Evolutionary conservation across 768 basidiomycete species (phyloP).

Genomic region (Lentinula lateritia): DNA sequence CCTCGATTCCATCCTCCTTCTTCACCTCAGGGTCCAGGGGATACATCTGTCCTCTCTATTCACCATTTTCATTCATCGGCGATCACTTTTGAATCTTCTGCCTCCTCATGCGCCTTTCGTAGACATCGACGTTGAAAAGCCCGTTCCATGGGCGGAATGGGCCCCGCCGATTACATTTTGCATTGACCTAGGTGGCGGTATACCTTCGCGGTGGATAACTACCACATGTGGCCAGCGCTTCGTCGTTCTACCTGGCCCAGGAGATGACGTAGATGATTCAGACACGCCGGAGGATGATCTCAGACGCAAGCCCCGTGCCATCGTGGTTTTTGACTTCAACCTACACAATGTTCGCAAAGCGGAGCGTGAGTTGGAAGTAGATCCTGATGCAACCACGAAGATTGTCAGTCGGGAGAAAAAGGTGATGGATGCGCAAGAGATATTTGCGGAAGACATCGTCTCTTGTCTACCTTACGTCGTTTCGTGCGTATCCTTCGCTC

Average conservation of each 20-base stretch:
- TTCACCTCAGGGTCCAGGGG: slow-evolving; percentile 22
- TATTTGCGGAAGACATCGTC: slow-evolving; percentile 2
- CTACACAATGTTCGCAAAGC: slow-evolving; percentile 1
- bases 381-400: background rate
- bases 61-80: slow-evolving; percentile 31
- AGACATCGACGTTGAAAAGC: background rate
- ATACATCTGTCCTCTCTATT: slow-evolving; percentile 10
- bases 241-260: slow-evolving; percentile 9
- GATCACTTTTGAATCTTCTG: slow-evolving; percentile 2
- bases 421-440: background rate
- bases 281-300: background rate
- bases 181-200: slow-evolving; percentile 10
- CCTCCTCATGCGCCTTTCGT: background rate
- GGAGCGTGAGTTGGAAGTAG: background rate
- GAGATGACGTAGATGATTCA: background rate
- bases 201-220: slow-evolving; percentile 34
- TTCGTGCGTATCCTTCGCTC: background rate
- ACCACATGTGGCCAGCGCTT: slow-evolving; percentile 29
- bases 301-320: background rate
- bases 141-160: slow-evolving; percentile 25
- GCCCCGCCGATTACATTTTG: slow-evolving; percentile 25
- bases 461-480: slow-evolving; percentile 3
- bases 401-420: background rate
- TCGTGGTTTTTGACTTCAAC: slow-evolving; percentile 7
- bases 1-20: slow-evolving; percentile 26